Evolutionary conservation across 306 rosid genomes (phyloP), one percentile per base, ranked within the genome.

Genomic region (Heteromeles arbutifolia): DNA sequence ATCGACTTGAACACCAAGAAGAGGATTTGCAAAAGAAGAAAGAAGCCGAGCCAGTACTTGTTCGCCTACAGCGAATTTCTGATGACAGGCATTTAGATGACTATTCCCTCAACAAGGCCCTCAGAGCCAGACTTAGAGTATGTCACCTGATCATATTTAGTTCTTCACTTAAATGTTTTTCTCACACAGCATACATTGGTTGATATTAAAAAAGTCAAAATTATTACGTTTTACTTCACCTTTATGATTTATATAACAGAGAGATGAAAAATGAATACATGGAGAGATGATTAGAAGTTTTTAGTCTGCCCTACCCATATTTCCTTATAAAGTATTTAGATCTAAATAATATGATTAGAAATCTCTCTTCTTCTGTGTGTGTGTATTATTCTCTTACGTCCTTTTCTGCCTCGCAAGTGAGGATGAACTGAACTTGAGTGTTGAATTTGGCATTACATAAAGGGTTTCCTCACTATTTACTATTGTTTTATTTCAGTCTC

Each of bases 1-100:
- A 89, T 74, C 92, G 92, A 65, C 98, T 93, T 74, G 97, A 93
- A 83, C 98, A 93, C 82, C 93, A 91, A 82, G 98, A 89, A 75
- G 82, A 83, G 73, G 98, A 93, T 84, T 81, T 93, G 88, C 84
- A 88, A 62, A 93, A 89, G 73, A 91, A 89, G 92, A 93, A 89
- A 86, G 97, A 89, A 85, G 96, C 93, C 6, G 98, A 91, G 77
- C 98, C 98, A 6, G 87, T 84, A 67, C 85, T 93, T 28, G 93
- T 91, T 58, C 93, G 92, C 74, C 90, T 91, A 61, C 98, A 93
- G 80, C 79, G 89, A 79, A 45, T 85, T 32, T 89, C 98, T 75
- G 98, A 93, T 75, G 75, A 87, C 74, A 88, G 91, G 74, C 90
- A 88, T 79, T 83, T 87, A n/a, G 96, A 93, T 87, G 98, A 93